Evolutionary conservation across 371 early-diverging fungal species (phyloP), one percentile per base, ranked within the genome.

Genomic region (Mucor saturninus): DNA sequence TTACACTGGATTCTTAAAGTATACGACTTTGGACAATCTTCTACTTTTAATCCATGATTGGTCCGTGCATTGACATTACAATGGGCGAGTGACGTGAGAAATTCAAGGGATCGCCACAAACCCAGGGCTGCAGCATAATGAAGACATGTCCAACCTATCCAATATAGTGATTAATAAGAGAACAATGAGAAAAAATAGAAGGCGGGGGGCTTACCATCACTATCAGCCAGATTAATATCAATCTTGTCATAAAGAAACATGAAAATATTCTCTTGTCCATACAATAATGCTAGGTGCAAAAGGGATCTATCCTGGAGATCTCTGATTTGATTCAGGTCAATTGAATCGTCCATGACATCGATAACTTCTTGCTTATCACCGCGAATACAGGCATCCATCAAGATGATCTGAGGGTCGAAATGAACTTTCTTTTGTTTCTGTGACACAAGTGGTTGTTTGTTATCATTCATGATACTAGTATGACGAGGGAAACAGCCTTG

Each of bases 61-160:
- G 78, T 75, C 54, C 52, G 64, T 65, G 72, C 73, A 56, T 73
- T 46, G 21, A 78, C 40, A 56, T 78, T 42, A 43, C 62, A 68
- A 15, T 73, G 49, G 30, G 68, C 52, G 30, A 62, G 60, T 52
- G 68, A 64, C 13, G 68, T 60, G 21, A 81, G 53, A 35, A 59
- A 68, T 38, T 74, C 69, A 8, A 81, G 54, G 15, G 74, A 66
- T n/a, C 49, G 48, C 81, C 81, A 81, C 38, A 73, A 62, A 5
- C 71, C 71, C 13, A 81, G 61, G 1, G 75, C 73, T 26, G 81
- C 75, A 39, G 81, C 75, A 63, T 81, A 81, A 64, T 81, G 81
- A 50, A 76, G 64, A 35, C 76, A 73, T 4, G 81, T 78, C 78
- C 81, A 78, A n/a, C 80, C 79, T 78, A 68, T 21, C 21, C 21